Evolutionary conservation across 2,329 filamentous ascomycete species (phyloP), one percentile per base, ranked within the genome.

Genomic region (Pseudogymnoascus sp.): DNA sequence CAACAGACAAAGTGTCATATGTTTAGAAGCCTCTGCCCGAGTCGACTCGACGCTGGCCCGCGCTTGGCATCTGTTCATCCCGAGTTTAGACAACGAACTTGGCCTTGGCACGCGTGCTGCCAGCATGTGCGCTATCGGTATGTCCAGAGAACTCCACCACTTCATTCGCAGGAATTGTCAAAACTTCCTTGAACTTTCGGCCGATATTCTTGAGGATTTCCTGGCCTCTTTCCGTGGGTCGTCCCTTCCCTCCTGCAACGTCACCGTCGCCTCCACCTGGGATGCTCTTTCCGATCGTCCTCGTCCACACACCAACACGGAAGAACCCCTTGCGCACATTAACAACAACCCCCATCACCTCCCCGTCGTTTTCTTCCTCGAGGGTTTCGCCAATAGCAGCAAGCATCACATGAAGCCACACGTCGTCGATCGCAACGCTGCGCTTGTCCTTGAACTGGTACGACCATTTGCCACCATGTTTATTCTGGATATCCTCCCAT

Each of bases 311-410:
- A 74, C 93, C 93, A 70, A 99, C 89, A 81, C 95, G 90, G 84
- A 92, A 99, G 81, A 99, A 98, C 61, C 90, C 93, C 82, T 96
- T 97, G 77, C 95, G 90, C 65, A 99, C 93, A 78, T 99, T 99
- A 81, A 98, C 93, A 26, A 99, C 95, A 35, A 99, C 96, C 68
- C 95, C 95, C 95, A 98, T 98, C 76, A 99, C 89, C 78, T 99
- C 96, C 71, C 93, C 93, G 74, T 98, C 95, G 35, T 89, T 88
- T 74, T 97, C 93, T 79, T 98, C 95, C 81, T 99, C 95, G 62
- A 99, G 89, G 26, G 93, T 98, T 84, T 99, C 96, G 73, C 95
- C 95, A 70, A 99, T 98, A 63, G 93, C 95, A 33, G 90, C 87
- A 71, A 99, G 89, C 88, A 99, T 96, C 67, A 96, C 90, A 76